Evolutionary conservation across 2,329 filamentous ascomycete species (phyloP), one percentile per base, ranked within the genome.

Genomic region (Ophiobolus disseminans): DNA sequence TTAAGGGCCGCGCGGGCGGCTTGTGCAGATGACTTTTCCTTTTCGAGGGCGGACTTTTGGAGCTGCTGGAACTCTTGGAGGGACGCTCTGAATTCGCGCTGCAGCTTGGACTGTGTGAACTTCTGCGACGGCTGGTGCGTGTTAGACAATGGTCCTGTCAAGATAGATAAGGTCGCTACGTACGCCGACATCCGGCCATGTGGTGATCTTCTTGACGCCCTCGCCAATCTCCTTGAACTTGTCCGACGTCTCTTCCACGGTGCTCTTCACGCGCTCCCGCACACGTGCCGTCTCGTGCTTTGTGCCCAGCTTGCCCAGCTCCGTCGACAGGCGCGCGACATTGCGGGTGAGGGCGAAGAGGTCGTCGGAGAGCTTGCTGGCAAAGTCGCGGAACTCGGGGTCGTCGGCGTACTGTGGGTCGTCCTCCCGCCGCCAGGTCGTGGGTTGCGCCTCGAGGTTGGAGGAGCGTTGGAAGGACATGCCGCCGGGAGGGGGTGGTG

Each of bases 401-500:
- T 97, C 91, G 76, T 99, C 94, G 68, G 84, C 82, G 77, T 96
- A 99, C 65, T 85, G 78, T 36, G 86, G 80, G 69, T 89, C 88
- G 72, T 88, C 86, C 52, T 85, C 80, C 57, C 86, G 83, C 55
- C 89, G 81, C 76, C 82, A 82, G 53, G 79, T 84, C 22, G 85
- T 86, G 31, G 86, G 84, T 75, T 89, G 88, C 60, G 92, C 86
- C 79, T 97, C 93, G 60, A 97, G 81, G 53, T 85, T 88, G 47
- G 89, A 89, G 56, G 94, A 83, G 63, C 90, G 89, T 72, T 96
- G 89, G 77, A 94, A 97, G 14, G 93, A 96, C 93, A 97, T 97
- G 55, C 19, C 53, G 47, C 13, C 32, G 43, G 46, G 28, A 39
- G 20, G 30, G 35, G 26, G 23, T 16, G n/a, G 25, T 13, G 19